Evolutionary conservation across 495 filamentous ascomycete species (phyloP).

Genomic region (Xylona heveae): DNA sequence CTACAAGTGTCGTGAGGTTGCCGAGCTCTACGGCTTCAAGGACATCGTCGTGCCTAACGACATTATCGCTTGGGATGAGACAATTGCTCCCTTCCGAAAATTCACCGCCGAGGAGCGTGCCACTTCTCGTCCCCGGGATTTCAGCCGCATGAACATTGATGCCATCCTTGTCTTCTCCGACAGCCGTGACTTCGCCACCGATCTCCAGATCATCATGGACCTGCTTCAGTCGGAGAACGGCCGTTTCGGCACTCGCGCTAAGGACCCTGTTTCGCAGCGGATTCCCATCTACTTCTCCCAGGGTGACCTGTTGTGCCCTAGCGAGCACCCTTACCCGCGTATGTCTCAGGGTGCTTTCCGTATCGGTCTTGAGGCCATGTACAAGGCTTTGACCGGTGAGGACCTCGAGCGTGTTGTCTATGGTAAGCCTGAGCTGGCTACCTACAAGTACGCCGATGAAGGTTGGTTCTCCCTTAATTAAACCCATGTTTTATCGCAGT

Average conservation of each 20-base stretch:
- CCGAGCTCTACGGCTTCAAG: conserved; percentile 42
- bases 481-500: no score
- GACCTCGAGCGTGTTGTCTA: conserved; percentile 71
- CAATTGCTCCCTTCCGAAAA: conserved; percentile 36
- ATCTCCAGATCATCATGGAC: conserved; percentile 72
- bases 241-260: conserved; percentile 39
- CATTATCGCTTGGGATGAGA: conserved; percentile 37
- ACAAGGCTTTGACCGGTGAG: conserved; percentile 48
- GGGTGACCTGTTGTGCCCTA: conserved; percentile 58
- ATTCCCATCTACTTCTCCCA: conserved; percentile 40
- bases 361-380: conserved; percentile 57
- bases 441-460: conserved; percentile 66
- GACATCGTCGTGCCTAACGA: conserved; percentile 45
- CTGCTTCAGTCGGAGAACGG: conserved; percentile 56
- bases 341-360: conserved; percentile 61
- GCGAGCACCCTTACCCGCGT: conserved; percentile 49
- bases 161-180: conserved; percentile 70
- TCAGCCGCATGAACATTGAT: conserved; percentile 49
- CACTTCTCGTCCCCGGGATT: conserved; percentile 37
- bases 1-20: conserved; percentile 45
- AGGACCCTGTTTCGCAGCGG: conserved; percentile 41
- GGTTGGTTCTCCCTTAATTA: no score
- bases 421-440: conserved; percentile 60
- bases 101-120: conserved; percentile 36
- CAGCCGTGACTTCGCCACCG: conserved; percentile 64